Percentiles rank a stretch among this genome's conserved stretches.
phyloP scores from a whole-genome alignment of 2,329 filamentous ascomycete genomes.

The Xylariaceae sp. region DNA sequence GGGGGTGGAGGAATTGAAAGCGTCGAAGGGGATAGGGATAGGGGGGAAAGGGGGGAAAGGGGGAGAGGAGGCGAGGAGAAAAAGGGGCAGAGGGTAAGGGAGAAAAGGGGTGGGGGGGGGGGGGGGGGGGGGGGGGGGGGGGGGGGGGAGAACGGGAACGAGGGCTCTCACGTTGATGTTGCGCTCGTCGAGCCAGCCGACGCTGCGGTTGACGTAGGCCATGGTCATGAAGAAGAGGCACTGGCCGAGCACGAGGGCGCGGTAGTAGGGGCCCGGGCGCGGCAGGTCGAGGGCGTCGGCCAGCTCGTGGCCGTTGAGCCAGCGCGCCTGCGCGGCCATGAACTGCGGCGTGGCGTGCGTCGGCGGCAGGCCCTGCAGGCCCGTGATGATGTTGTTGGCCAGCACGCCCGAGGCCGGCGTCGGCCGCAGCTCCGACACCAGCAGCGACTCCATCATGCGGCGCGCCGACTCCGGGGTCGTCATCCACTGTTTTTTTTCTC shows the following conservation, averaged over 20 bases:
- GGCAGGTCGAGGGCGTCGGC: slow-evolving; percentile 52
- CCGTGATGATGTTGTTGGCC: slow-evolving; percentile 67
- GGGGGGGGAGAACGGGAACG: no score
- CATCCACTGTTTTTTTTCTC: no score
- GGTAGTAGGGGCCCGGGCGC: slow-evolving; percentile 49
- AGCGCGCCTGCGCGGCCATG: slow-evolving; percentile 59
- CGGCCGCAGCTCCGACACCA: slow-evolving; percentile 59
- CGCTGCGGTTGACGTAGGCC: slow-evolving; percentile 36
- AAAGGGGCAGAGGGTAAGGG: no score
- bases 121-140: no score
- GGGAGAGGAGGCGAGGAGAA: no score
- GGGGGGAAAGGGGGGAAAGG: no score
- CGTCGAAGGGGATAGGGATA: no score
- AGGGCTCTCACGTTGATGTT: slow-evolving; percentile 42
- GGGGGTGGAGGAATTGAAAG: no score
- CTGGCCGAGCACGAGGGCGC: slow-evolving; percentile 53
- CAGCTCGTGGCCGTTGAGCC: slow-evolving; percentile 61
- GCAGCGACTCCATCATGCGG: slow-evolving; percentile 58
- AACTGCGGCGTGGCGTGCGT: slow-evolving; percentile 58
- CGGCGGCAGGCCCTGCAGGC: slow-evolving; percentile 58
- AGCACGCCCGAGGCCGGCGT: slow-evolving; percentile 55
- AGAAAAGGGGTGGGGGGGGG: no score
- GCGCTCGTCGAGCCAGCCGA: slow-evolving; percentile 32
- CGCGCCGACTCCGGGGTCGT: slow-evolving; percentile 47
- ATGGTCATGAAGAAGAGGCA: slow-evolving; percentile 56